Percentiles rank a stretch among this genome's conserved stretches.
Conservation (phyloP, 495 filamentous ascomycete species). For the Penicillium soppii region DNA sequence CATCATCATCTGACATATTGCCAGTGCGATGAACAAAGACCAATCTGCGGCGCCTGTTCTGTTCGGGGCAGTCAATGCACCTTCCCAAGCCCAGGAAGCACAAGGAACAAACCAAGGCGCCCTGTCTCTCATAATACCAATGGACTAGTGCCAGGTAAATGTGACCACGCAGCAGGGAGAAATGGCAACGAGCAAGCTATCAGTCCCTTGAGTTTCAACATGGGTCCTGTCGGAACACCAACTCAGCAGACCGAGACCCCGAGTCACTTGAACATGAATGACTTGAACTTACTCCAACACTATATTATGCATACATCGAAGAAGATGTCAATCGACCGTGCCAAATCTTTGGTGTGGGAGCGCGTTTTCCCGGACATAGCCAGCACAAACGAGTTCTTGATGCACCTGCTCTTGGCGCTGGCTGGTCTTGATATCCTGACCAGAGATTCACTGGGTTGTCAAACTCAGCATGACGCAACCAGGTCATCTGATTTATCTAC, state of each 20-base stretch:
- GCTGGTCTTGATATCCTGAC: conserved; percentile 21
- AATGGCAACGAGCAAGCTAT: not conserved
- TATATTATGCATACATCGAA: conserved; percentile 24
- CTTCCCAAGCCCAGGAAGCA: conserved; percentile 8
- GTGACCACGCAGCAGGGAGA: not conserved
- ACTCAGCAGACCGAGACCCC: not conserved
- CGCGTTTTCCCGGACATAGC: conserved; percentile 19
- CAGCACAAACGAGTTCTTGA: conserved; percentile 8
- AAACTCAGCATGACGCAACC: not conserved
- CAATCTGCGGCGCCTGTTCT: conserved; percentile 22
- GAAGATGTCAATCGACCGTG: conserved; percentile 14
- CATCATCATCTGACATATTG: not conserved
- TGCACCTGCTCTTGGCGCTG: conserved; percentile 22
- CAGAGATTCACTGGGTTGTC: not conserved
- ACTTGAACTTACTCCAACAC: conserved; percentile 20
- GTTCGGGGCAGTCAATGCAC: conserved; percentile 15
- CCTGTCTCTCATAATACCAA: not conserved
- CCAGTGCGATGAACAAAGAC: conserved; percentile 27
- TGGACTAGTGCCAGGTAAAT: not conserved
- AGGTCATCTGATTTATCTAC: not conserved
- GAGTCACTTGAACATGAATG: conserved; percentile 18
- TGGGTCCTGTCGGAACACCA: not conserved
- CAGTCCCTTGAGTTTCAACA: conserved; percentile 11
- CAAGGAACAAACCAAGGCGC: not conserved
- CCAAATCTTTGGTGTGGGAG: conserved; percentile 18